These are phyloP conservation scores for Epichloe scottii DNA, from an alignment of 2,329 filamentous ascomycete genomes.

Conservation along the genomic window DNA sequence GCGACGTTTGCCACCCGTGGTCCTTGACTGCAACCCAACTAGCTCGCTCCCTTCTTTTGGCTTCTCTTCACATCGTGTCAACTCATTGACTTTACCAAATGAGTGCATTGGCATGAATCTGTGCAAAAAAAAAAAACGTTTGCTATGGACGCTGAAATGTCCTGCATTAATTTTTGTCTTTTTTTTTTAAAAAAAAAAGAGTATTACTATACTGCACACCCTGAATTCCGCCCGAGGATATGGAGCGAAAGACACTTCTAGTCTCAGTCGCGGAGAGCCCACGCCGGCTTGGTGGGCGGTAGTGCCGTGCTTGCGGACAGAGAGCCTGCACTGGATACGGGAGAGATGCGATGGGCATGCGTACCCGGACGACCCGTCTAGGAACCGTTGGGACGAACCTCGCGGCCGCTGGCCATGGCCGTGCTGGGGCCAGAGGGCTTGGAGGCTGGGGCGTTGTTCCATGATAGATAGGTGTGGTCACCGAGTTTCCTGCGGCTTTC, in stretches of 20 bases:
- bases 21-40: too few relatives aligned
- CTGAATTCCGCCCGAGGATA: not conserved
- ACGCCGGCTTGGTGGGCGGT: not conserved
- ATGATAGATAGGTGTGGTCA: constrained; percentile 93
- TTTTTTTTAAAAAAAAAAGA: too few relatives aligned
- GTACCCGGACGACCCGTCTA: constrained; percentile 22
- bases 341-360: not conserved
- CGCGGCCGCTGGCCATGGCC: constrained; percentile 43
- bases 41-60: too few relatives aligned
- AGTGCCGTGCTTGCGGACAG: not conserved
- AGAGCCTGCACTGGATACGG: not conserved
- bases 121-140: too few relatives aligned
- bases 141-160: too few relatives aligned
- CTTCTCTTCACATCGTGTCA: too few relatives aligned
- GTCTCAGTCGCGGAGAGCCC: constrained; percentile 1
- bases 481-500: constrained; percentile 67
- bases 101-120: too few relatives aligned
- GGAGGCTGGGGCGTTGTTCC: constrained; percentile 56
- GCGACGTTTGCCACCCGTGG: too few relatives aligned
- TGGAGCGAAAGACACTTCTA: not conserved
- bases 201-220: not conserved
- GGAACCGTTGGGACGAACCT: constrained; percentile 33
- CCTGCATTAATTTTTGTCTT: too few relatives aligned
- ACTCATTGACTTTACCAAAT: too few relatives aligned
- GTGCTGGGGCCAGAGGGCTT: constrained; percentile 29